Percentiles rank a stretch among this genome's conserved stretches.
These are phyloP conservation scores for Neoboletus magnificus DNA, from an alignment of 768 basidiomycete species.

Conservation along the genomic window DNA sequence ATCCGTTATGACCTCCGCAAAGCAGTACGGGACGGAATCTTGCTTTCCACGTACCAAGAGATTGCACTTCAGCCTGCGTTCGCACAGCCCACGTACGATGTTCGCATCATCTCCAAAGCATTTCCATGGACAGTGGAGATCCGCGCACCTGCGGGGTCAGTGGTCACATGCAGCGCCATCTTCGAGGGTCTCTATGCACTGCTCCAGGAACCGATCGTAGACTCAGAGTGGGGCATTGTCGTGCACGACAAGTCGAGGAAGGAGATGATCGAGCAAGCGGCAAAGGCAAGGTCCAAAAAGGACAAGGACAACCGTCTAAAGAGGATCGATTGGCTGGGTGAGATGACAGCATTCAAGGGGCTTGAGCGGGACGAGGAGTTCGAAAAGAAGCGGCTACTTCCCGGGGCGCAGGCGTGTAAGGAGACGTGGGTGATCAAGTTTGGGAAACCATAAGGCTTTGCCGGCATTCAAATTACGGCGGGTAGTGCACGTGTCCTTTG, in stretches of 20 bases:
- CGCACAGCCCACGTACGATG: constrained; percentile 27
- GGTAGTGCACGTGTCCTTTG: neutral
- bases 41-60: constrained; percentile 40
- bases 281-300: constrained; percentile 44
- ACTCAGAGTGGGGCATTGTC: constrained; percentile 68
- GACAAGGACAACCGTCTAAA: constrained; percentile 39
- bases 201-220: constrained; percentile 52
- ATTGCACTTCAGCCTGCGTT: constrained; percentile 38
- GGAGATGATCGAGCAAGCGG: constrained; percentile 47
- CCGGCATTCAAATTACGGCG: neutral
- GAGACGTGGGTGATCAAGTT: constrained; percentile 64
- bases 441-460: constrained; percentile 26
- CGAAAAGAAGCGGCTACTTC: constrained; percentile 47
- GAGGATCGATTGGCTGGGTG: constrained; percentile 65
- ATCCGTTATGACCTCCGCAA: constrained; percentile 50
- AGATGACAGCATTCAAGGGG: constrained; percentile 56
- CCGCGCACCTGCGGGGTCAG: constrained; percentile 27
- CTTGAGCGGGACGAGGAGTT: constrained; percentile 59
- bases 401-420: constrained; percentile 37
- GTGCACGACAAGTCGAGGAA: constrained; percentile 40
- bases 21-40: constrained; percentile 40
- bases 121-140: constrained; percentile 70
- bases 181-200: constrained; percentile 50
- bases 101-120: constrained; percentile 55
- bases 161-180: constrained; percentile 48